Base-by-base conservation (phyloP, 345 rosid species). In the Brassica cretica region DNA sequence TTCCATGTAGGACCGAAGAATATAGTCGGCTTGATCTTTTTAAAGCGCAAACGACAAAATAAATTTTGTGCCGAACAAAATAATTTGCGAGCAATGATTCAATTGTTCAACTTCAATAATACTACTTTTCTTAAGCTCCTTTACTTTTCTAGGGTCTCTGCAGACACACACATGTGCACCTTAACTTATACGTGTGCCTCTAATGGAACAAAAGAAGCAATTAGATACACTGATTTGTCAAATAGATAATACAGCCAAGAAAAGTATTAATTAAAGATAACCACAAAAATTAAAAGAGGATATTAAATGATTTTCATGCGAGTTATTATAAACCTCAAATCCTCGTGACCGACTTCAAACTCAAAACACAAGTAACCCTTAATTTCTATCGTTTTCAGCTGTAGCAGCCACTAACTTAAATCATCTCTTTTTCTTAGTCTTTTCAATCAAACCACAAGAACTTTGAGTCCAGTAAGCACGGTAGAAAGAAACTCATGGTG, bases 401-500 rank as follows among this genome's bases (percentile, higher is more conserved):
- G 0, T 39, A 62, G 61, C 51, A 49, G 79, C 76, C 76, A 68
- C 74, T 73, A 61, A 33, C 60, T 63, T 29, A 15, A 72, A 60
- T 60, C 33, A 59, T 24, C 32, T 25, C 76, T 5, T 51, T 19
- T 64, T 49, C 69, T n/a, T 35, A 63, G 63, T 56, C 49, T 33
- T 58, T 21, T 37, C 67, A 68, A 10, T 69, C 78, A 72, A 66
- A 67, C 46, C 59, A 53, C 21, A 61, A 66, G 19, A 76, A 64
- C 44, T 71, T 76, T 15, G 84, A 24, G 33, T 32, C 75, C 55
- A 41, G 64, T 58, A 51, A 84, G 67, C 66, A 80, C 63, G 70
- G 56, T 32, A 63, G 8, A 29, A 64, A 78, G 77, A 39, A 80
- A 82, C 72, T 82, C 25, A 86, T 87, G 93, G 90, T 71, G 46